Conservation (phyloP, 345 rosid genomes). For the Carallia pectinifolia region DNA sequence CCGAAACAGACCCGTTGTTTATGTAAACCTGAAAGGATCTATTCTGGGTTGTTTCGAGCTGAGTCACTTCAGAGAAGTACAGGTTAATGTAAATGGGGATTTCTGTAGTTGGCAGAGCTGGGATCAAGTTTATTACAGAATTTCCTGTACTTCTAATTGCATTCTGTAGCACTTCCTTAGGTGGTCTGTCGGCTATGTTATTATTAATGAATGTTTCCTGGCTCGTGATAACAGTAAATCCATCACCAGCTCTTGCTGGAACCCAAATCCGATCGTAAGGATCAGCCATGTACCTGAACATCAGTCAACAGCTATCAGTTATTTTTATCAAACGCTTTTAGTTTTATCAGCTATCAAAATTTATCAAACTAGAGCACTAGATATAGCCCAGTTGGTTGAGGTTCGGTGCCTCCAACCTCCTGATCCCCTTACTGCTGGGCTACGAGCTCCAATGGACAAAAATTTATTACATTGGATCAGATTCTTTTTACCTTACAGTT, state of each 20-base stretch:
- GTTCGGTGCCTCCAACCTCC: too few species aligned
- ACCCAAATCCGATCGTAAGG: conserved; percentile 41
- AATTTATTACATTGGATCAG: too few species aligned
- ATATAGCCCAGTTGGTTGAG: too few species aligned
- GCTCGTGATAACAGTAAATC: conserved; percentile 13
- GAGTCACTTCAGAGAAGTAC: conserved; percentile 46
- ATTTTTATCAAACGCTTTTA: not conserved
- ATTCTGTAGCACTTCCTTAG: conserved; percentile 28
- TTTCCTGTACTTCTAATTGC: conserved; percentile 31
- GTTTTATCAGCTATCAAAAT: not conserved
- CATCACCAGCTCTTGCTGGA: conserved; percentile 20
- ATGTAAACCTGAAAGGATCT: conserved; percentile 33
- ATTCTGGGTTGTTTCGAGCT: conserved; percentile 29
- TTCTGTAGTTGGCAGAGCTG: conserved; percentile 18
- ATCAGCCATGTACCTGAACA: conserved; percentile 27
- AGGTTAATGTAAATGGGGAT: conserved; percentile 31
- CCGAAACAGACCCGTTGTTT: conserved; percentile 4
- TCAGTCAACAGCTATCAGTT: not conserved
- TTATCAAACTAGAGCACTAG: too few species aligned
- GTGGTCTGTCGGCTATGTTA: conserved; percentile 32
- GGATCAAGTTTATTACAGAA: conserved; percentile 7
- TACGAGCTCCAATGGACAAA: too few species aligned
- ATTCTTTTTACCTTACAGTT: not conserved
- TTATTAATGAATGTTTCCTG: conserved; percentile 10
- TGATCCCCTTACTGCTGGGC: too few species aligned